Evolutionary conservation across 2,329 filamentous ascomycete species (phyloP), one percentile per base, ranked within the genome.

Genomic region (Pseudodiploospora longispora): DNA sequence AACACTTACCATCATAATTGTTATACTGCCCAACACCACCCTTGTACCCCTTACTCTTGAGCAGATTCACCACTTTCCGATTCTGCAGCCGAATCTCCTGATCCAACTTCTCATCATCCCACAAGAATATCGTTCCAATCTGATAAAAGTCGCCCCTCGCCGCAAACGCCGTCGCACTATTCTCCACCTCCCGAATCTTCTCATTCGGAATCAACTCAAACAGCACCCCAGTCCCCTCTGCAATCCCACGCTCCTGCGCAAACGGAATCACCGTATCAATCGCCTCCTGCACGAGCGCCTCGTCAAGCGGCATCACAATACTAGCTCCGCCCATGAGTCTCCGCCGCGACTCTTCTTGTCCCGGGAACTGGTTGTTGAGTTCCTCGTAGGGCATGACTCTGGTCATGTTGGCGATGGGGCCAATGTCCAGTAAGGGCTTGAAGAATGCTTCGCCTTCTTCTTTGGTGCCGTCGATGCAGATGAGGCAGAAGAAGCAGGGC

Each of bases 401-500:
- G 12, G 63, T 50, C 5, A 62, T 59, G 39, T 67, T 62, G 2
- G 59, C 43, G 4, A 63, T 45, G 1, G 67, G 62, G 0, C 56
- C 53, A 3, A 69, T 47, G 3, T 60, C 58, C 1, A 68, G 51
- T 0, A 71, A 49, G 0, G 55, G 50, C 10, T 57, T 54, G 50
- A 62, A 71, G 10, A 59, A 54, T 7, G 47, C 41, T 28, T 62
- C 50, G 1, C 38, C 68, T 39, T 67, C 60, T 7, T 60, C 54
- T 6, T 56, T 57, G 7, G 54, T 55, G 28, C 67, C 65, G 38
- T 36, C 33, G 19, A 33, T 42, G 39, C 41, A 46, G 67, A 69
- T 4, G 71, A 62, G 47, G 68, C 71, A 4, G 69, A 66, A 44
- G 71, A 71, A 0, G 71, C 66, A 52, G 2, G 60, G 58, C 27